Evolutionary conservation across 2,329 filamentous ascomycete genomes (phyloP).

Genomic region (Colletotrichum australisinense): DNA sequence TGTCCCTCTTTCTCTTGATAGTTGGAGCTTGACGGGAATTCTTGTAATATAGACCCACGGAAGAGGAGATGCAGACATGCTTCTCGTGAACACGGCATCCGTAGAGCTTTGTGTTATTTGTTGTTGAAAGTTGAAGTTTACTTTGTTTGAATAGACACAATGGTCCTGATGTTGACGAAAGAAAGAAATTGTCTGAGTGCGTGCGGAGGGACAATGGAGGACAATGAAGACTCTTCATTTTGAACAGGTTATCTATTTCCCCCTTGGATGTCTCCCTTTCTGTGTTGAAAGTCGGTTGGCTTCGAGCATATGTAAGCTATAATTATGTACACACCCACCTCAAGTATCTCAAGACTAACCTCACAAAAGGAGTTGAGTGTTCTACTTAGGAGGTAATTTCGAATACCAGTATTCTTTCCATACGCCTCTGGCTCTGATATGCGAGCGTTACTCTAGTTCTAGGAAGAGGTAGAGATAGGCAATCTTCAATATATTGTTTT

Average conservation of each 20-base stretch:
- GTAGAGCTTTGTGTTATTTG: background rate
- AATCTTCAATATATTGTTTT: too few relatives aligned
- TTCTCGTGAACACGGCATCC: background rate
- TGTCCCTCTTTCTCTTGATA: background rate
- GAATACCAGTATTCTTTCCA: too few relatives aligned
- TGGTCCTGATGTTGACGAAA: background rate
- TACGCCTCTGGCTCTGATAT: too few relatives aligned
- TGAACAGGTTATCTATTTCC: background rate
- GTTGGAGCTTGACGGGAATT: background rate
- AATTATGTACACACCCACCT: too few relatives aligned
- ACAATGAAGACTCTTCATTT: background rate
- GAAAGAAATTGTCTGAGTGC: background rate
- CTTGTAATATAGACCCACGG: background rate
- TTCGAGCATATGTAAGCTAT: background rate
- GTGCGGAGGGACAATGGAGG: background rate
- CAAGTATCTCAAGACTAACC: too few relatives aligned
- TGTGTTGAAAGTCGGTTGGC: background rate
- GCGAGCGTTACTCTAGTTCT: too few relatives aligned
- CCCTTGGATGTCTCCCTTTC: background rate
- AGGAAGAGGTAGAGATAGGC: too few relatives aligned
- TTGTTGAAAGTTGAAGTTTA: background rate
- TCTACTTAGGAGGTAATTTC: too few relatives aligned
- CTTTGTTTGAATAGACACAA: background rate
- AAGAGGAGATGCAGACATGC: background rate
- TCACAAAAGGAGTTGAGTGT: too few relatives aligned